Evolutionary conservation across 2,329 filamentous ascomycete genomes (phyloP).

Genomic region (Aspergillus cejpii): DNA sequence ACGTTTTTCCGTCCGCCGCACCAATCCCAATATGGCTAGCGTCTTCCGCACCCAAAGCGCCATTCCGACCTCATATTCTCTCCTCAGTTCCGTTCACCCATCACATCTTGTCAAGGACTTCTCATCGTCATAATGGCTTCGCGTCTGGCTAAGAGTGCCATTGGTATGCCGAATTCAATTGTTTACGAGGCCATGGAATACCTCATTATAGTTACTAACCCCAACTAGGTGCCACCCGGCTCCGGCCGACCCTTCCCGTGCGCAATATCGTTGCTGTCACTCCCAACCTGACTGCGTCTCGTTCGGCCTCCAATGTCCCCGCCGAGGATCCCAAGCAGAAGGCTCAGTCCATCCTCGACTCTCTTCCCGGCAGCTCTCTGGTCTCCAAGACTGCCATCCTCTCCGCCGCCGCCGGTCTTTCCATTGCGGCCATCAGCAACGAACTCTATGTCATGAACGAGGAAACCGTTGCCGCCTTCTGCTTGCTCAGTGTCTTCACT

Average conservation of each 20-base stretch:
- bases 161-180: slow-evolving; percentile 61
- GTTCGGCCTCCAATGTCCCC: slow-evolving; percentile 70
- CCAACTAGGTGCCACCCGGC: slow-evolving; percentile 72
- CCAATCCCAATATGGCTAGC: slow-evolving; percentile 30
- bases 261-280: slow-evolving; percentile 69
- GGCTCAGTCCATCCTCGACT: slow-evolving; percentile 89
- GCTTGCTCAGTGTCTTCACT: slow-evolving; percentile 85
- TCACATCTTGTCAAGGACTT: slow-evolving; percentile 47
- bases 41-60: slow-evolving; percentile 34
- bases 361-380: slow-evolving; percentile 84
- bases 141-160: slow-evolving; percentile 89
- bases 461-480: slow-evolving; percentile 91
- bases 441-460: slow-evolving; percentile 99
- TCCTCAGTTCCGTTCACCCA: slow-evolving; percentile 37
- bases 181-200: slow-evolving; percentile 11
- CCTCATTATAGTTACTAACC: slow-evolving; percentile 30
- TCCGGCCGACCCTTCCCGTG: slow-evolving; percentile 73
- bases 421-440: slow-evolving; percentile 94
- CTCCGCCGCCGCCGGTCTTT: slow-evolving; percentile 82
- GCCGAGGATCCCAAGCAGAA: slow-evolving; percentile 90
- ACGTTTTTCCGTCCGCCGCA: slow-evolving; percentile 29
- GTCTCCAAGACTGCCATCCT: slow-evolving; percentile 96
- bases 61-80: slow-evolving; percentile 38
- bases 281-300: slow-evolving; percentile 59
- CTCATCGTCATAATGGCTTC: slow-evolving; percentile 82